Conservation (phyloP, 108 stramenopile genomes). For the Chaetoceros muelleri region DNA sequence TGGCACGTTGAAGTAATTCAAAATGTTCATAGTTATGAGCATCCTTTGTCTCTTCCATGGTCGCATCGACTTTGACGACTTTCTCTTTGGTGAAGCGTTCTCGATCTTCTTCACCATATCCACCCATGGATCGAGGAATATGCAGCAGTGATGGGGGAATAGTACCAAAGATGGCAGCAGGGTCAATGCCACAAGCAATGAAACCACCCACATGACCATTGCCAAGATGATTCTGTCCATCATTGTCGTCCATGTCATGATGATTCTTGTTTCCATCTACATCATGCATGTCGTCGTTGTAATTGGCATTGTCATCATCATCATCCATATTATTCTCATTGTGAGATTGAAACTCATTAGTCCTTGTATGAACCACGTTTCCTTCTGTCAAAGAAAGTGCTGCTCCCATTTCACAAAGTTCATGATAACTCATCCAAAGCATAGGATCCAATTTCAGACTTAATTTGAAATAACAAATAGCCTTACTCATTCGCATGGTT, state of each 20-base stretch:
- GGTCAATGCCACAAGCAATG: constrained; percentile 48
- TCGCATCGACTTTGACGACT: too few relatives aligned
- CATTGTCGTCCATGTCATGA: not conserved
- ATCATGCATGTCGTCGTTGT: not conserved
- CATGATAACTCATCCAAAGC: constrained; percentile 74
- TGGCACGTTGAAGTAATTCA: not conserved
- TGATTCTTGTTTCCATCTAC: not conserved
- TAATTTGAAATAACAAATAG: constrained; percentile 63
- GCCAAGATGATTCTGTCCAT: too few relatives aligned
- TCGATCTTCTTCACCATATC: not conserved
- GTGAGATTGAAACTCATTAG: too few relatives aligned
- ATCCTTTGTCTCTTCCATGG: not conserved
- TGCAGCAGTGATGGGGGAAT: constrained; percentile 12
- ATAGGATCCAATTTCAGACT: constrained; percentile 78
- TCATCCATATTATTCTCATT: constrained; percentile 13
- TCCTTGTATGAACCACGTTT: too few relatives aligned
- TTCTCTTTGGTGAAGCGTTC: too few relatives aligned
- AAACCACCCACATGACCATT: too few relatives aligned
- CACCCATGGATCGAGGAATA: not conserved
- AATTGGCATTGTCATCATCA: not conserved
- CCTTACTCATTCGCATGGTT: constrained; percentile 63
- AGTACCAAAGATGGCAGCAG: constrained; percentile 58
- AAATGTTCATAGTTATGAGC: not conserved
- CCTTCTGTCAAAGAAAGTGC: constrained; percentile 12
- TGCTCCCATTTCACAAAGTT: constrained; percentile 71